Conservation (phyloP, 352 stramenopile genomes). For the Lagenidium sp. region DNA sequence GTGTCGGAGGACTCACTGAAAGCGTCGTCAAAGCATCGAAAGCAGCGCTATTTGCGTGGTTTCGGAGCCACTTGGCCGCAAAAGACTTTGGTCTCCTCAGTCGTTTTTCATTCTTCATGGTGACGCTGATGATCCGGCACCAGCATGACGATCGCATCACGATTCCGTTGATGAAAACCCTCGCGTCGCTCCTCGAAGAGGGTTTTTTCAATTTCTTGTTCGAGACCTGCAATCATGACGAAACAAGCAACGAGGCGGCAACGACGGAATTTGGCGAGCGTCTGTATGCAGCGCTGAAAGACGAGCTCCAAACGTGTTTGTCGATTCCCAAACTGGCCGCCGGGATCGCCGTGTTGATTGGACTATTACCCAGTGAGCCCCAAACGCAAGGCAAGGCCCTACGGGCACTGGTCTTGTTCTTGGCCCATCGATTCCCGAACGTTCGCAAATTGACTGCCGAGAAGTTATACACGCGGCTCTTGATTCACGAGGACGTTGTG, state of each 20-base stretch:
- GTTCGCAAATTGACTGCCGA: constrained; percentile 79
- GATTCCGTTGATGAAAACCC: constrained; percentile 82
- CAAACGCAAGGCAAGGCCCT: constrained; percentile 45
- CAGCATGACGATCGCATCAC: constrained; percentile 71
- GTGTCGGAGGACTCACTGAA: constrained; percentile 93
- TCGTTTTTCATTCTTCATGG: constrained; percentile 57
- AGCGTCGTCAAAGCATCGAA: constrained; percentile 86
- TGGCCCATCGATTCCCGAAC: constrained; percentile 80
- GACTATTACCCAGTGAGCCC: constrained; percentile 52
- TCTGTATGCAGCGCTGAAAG: constrained; percentile 51
- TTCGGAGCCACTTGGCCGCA: constrained; percentile 30
- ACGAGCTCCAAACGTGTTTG: constrained; percentile 58
- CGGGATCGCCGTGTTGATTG: constrained; percentile 60
- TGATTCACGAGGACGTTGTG: constrained; percentile 68
- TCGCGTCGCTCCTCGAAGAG: constrained; percentile 64
- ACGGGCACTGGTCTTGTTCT: constrained; percentile 63
- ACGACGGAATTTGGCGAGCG: constrained; percentile 34
- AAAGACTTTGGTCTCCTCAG: constrained; percentile 60
- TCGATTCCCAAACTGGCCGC: constrained; percentile 57
- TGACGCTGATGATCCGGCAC: constrained; percentile 54
- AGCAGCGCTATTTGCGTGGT: constrained; percentile 47
- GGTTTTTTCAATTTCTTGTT: constrained; percentile 56
- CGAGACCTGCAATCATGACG: constrained; percentile 18
- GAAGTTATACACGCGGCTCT: constrained; percentile 70
- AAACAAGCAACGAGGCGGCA: constrained; percentile 7